These are phyloP conservation scores for Alternaria postmessia DNA, from an alignment of 2,329 filamentous ascomycete genomes.

Conservation along the genomic window DNA sequence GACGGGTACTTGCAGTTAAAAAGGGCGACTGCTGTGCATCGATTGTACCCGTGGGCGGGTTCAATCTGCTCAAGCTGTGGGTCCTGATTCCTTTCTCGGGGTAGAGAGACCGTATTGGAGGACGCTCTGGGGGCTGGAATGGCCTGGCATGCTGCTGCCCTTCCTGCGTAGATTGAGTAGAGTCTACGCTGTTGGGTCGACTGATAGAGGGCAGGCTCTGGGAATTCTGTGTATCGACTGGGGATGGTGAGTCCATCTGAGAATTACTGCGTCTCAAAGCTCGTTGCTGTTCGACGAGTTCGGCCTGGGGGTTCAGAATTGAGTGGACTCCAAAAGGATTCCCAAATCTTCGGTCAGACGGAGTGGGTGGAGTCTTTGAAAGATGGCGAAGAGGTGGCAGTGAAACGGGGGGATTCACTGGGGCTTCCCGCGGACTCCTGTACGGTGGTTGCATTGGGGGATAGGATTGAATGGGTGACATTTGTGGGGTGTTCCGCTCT, in stretches of 20 bases:
- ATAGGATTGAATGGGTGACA: slow-evolving; percentile 37
- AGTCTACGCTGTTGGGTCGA: slow-evolving; percentile 46
- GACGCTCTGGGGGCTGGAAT: slow-evolving; percentile 38
- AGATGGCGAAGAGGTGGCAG: slow-evolving; percentile 47
- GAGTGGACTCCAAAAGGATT: slow-evolving; percentile 55
- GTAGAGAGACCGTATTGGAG: slow-evolving; percentile 59
- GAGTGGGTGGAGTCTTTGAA: slow-evolving; percentile 47
- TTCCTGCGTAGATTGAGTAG: slow-evolving; percentile 38
- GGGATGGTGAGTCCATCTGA: slow-evolving; percentile 54
- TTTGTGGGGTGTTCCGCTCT: slow-evolving; percentile 37
- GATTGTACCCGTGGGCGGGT: slow-evolving; percentile 56
- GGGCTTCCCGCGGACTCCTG: slow-evolving; percentile 29
- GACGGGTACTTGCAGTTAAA: slow-evolving; percentile 52
- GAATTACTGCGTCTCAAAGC: slow-evolving; percentile 53
- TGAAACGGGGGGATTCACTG: slow-evolving; percentile 31
- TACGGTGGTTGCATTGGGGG: slow-evolving; percentile 40
- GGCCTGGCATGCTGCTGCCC: slow-evolving; percentile 33
- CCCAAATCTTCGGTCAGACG: slow-evolving; percentile 39
- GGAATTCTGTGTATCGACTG: slow-evolving; percentile 48
- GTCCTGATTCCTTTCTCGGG: slow-evolving; percentile 65
- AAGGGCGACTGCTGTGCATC: slow-evolving; percentile 61
- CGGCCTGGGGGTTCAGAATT: slow-evolving; percentile 56
- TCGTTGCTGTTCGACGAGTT: slow-evolving; percentile 42
- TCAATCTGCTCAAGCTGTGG: slow-evolving; percentile 58
- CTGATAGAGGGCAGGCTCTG: slow-evolving; percentile 47